Conservation (phyloP, 768 basidiomycete genomes). For the Termitomyces eurrhizus region DNA sequence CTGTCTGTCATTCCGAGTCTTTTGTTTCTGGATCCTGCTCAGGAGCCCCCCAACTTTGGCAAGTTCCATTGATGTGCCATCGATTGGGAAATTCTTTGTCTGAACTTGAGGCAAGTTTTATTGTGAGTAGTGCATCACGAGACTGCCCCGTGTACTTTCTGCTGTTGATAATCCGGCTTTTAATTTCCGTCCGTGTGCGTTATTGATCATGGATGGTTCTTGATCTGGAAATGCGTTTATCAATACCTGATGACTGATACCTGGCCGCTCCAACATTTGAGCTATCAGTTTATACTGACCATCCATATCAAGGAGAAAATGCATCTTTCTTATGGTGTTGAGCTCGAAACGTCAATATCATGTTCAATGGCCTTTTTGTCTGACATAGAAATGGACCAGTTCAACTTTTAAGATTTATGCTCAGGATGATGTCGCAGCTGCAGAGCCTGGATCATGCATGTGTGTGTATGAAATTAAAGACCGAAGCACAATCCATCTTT, state of each 20-base stretch:
- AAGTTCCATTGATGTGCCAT: conserved; percentile 1
- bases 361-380: neutral
- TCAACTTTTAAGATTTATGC: neutral
- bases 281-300: neutral
- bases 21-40: neutral
- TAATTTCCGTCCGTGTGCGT: neutral
- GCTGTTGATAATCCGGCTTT: neutral
- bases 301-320: neutral
- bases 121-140: neutral
- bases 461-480: neutral
- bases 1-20: neutral
- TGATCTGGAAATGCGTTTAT: neutral
- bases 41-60: neutral
- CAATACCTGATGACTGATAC: neutral
- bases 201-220: neutral
- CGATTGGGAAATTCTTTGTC: neutral
- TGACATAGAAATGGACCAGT: too few species aligned
- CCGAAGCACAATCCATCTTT: neutral
- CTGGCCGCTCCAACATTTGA: neutral
- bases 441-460: neutral
- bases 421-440: neutral
- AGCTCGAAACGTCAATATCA: neutral
- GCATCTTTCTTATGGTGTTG: neutral
- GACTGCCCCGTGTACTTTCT: neutral
- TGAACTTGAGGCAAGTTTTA: neutral